These are phyloP conservation scores for Panus rudis DNA, from an alignment of 768 basidiomycete species.

Conservation along the genomic window DNA sequence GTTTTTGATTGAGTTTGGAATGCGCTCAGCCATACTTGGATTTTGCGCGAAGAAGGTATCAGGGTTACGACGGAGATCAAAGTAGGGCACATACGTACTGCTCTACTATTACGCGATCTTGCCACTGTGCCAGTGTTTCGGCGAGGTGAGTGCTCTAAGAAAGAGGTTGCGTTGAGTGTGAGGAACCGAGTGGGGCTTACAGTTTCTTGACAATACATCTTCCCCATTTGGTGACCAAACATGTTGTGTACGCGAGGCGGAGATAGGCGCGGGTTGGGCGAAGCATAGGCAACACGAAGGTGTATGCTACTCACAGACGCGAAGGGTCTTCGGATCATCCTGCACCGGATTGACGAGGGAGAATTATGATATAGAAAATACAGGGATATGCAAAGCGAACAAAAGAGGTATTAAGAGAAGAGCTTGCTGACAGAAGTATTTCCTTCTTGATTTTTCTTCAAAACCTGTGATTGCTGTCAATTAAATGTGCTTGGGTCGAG, in stretches of 20 bases:
- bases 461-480: conserved; percentile 36
- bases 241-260: background rate
- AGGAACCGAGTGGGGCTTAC: too few relatives aligned
- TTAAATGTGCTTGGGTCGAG: background rate
- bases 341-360: background rate
- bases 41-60: background rate
- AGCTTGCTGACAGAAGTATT: conserved; percentile 93
- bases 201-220: too few relatives aligned
- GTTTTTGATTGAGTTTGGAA: too few relatives aligned
- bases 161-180: too few relatives aligned
- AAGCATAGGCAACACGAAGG: too few relatives aligned
- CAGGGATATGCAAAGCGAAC: conserved; percentile 1
- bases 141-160: too few relatives aligned
- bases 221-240: background rate
- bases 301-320: background rate
- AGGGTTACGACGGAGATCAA: background rate
- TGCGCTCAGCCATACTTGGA: too few relatives aligned
- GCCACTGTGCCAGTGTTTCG: too few relatives aligned
- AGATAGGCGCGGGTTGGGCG: too few relatives aligned
- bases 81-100: too few relatives aligned
- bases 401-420: conserved; percentile 54
- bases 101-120: too few relatives aligned
- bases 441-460: conserved; percentile 95
- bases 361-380: background rate
- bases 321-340: background rate